These are phyloP conservation scores for Colletotrichum sp. DNA, from an alignment of 2,329 filamentous ascomycete species.

Conservation along the genomic window DNA sequence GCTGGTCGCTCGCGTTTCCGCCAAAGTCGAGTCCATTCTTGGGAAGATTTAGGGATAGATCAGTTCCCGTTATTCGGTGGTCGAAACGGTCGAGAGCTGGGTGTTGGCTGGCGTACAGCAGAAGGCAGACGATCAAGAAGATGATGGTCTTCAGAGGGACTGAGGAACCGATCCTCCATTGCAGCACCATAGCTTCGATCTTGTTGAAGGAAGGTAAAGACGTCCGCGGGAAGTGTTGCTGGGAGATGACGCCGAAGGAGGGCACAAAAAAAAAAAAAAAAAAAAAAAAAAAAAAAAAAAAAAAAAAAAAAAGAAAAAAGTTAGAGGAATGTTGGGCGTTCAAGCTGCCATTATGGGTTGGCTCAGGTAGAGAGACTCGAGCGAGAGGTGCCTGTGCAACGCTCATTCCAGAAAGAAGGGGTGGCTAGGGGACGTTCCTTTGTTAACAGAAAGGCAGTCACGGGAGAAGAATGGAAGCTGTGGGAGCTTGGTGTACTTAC, in stretches of 20 bases:
- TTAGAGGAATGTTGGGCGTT: not conserved
- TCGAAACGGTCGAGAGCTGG: conserved; percentile 18
- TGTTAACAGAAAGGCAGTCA: not conserved
- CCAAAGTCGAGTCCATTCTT: not conserved
- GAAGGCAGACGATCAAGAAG: not conserved
- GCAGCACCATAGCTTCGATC: conserved; percentile 1
- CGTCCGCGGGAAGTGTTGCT: not conserved
- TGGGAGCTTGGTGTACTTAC: not conserved
- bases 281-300: too few relatives aligned
- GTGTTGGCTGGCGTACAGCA: conserved; percentile 14
- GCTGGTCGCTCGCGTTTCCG: not conserved
- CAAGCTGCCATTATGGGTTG: not conserved
- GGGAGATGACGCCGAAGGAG: not conserved
- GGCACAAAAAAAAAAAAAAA: too few relatives aligned
- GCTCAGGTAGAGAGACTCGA: not conserved
- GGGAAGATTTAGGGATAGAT: conserved; percentile 1
- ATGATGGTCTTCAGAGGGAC: conserved; percentile 1
- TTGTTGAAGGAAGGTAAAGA: not conserved
- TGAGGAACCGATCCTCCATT: conserved; percentile 4
- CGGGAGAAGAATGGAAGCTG: not conserved
- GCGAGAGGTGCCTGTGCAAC: not conserved
- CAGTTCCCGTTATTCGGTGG: conserved; percentile 9
- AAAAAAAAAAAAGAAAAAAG: too few relatives aligned
- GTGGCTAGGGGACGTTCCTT: not conserved
- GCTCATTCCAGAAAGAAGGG: not conserved